phyloP scores from a whole-genome alignment of 2,329 filamentous ascomycete genomes.

The Tolypocladium guangdongense region DNA sequence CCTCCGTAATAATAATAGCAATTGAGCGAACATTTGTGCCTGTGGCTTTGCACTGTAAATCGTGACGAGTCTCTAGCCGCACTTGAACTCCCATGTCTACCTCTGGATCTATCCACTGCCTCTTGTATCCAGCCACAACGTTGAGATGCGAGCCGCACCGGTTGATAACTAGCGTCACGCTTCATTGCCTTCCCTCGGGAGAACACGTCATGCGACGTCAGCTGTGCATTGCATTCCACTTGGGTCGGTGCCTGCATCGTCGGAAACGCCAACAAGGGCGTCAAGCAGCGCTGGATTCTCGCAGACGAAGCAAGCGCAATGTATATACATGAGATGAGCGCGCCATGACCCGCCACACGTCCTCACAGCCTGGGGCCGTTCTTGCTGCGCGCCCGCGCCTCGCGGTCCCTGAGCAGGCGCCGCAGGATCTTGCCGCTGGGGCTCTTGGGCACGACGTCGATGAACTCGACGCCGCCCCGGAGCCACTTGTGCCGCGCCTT shows the following conservation, averaged over 20 bases:
- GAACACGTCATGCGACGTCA: too few species aligned
- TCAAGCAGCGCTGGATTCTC: background rate
- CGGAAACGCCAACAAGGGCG: too few species aligned
- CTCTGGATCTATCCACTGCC: too few species aligned
- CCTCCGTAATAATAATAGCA: conserved; percentile 22
- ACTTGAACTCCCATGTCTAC: too few species aligned
- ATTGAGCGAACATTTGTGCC: conserved; percentile 11
- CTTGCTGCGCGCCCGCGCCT: conserved; percentile 55
- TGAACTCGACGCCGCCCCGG: conserved; percentile 51
- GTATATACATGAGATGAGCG: background rate
- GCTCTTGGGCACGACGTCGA: conserved; percentile 61
- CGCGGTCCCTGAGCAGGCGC: conserved; percentile 59
- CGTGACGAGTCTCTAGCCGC: too few species aligned
- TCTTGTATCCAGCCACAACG: too few species aligned
- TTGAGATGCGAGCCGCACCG: too few species aligned
- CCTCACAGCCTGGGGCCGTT: conserved; percentile 55
- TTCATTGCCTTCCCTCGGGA: too few species aligned
- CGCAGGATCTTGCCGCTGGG: conserved; percentile 65
- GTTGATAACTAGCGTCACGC: too few species aligned
- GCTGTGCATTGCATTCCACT: too few species aligned
- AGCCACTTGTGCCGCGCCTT: conserved; percentile 62
- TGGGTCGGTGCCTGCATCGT: too few species aligned
- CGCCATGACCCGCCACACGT: too few species aligned
- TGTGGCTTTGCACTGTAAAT: background rate
- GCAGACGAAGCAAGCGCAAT: background rate